Evolutionary conservation across 2,329 filamentous ascomycete species (phyloP).

Genomic region (Aureobasidium lini): DNA sequence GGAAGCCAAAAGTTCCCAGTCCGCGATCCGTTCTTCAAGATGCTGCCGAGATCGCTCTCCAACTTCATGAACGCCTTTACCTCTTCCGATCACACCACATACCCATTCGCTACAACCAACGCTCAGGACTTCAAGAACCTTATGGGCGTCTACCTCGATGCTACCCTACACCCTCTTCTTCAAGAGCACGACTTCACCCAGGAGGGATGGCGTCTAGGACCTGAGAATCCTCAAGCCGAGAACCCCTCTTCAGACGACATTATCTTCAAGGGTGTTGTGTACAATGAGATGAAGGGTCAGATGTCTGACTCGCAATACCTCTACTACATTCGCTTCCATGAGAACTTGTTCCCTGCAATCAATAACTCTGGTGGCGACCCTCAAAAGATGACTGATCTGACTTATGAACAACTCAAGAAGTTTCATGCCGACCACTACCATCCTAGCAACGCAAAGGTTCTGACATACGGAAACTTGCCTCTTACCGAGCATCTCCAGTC

Average conservation of each 20-base stretch:
- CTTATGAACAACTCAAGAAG: conserved; percentile 76
- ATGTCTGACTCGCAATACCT: conserved; percentile 96
- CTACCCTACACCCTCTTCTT: conserved; percentile 80
- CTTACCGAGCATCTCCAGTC: conserved; percentile 72
- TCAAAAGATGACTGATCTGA: conserved; percentile 90
- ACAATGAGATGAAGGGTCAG: conserved; percentile 99
- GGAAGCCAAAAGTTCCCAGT: conserved; percentile 97
- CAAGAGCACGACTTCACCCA: conserved; percentile 90
- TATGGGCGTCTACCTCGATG: conserved; percentile 92
- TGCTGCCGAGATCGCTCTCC: conserved; percentile 94
- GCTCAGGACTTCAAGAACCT: conserved; percentile 91
- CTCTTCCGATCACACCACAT: conserved; percentile 90
- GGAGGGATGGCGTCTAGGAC: conserved; percentile 93
- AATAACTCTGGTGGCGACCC: conserved; percentile 97
- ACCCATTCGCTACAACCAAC: conserved; percentile 96
- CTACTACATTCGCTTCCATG: conserved; percentile 91
- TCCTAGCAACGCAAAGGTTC: conserved; percentile 90
- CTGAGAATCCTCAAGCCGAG: conserved; percentile 63
- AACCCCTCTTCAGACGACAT: conserved; percentile 54
- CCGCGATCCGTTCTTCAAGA: conserved; percentile 98
- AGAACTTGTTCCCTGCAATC: conserved; percentile 86
- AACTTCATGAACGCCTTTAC: conserved; percentile 99
- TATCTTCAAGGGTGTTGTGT: conserved; percentile 96
- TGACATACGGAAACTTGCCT: conserved; percentile 93
- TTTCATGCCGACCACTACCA: conserved; percentile 95